Evolutionary conservation across 305 asterid genomes (phyloP).

Genomic region (Rubia peregrina): DNA sequence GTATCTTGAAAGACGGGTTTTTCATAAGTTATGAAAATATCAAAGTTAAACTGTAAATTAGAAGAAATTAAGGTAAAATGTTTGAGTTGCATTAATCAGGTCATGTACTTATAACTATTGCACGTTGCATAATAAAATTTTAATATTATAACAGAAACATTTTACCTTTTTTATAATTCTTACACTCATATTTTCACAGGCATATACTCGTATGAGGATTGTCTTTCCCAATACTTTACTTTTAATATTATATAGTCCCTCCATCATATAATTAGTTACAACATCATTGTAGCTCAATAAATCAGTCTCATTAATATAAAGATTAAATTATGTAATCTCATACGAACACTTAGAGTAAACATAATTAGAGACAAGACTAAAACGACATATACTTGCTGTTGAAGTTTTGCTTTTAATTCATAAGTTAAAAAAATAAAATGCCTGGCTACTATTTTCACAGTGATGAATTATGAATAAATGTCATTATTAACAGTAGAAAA

Average conservation of each 20-base stretch:
- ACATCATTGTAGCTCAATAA: not conserved
- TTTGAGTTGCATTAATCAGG: too few relatives aligned
- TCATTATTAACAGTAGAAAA: not conserved
- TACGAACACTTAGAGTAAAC: not conserved
- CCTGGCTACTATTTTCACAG: not conserved
- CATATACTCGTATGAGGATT: too few relatives aligned
- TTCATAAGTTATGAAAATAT: too few relatives aligned
- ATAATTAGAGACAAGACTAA: constrained; percentile 1
- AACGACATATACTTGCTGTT: not conserved
- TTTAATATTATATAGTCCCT: not conserved
- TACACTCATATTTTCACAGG: too few relatives aligned
- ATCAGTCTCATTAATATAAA: not conserved
- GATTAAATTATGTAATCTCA: not conserved
- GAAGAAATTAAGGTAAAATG: too few relatives aligned
- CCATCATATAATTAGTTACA: not conserved
- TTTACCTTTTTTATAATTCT: too few relatives aligned
- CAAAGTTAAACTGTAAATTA: too few relatives aligned
- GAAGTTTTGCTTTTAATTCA: not conserved
- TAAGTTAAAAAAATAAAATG: not conserved
- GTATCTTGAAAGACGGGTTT: too few relatives aligned
- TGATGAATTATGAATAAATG: not conserved
- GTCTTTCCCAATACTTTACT: too few relatives aligned
- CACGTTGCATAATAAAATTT: too few relatives aligned
- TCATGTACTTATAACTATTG: too few relatives aligned
- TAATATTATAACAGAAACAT: too few relatives aligned